Conservation (phyloP, 805 yeast genomes). For the Priceomyces melissophilus region DNA sequence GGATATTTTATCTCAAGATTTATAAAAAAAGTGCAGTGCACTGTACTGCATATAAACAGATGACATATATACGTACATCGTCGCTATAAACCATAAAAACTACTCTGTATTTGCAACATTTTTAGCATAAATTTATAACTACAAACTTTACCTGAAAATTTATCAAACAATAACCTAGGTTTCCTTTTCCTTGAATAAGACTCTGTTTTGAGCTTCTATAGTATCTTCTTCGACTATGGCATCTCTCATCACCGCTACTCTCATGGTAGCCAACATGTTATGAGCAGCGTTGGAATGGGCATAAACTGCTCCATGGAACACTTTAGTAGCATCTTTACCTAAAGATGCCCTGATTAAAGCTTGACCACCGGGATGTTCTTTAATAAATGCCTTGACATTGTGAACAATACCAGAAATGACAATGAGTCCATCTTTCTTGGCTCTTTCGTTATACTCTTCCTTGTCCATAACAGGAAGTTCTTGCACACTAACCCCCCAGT, state of each 20-base stretch:
- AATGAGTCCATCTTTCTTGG: conserved; percentile 57
- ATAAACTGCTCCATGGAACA: conserved; percentile 84
- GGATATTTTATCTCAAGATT: too few species aligned
- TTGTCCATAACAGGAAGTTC: conserved; percentile 75
- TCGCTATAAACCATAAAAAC: too few species aligned
- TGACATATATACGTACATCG: too few species aligned
- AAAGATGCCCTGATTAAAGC: conserved; percentile 65
- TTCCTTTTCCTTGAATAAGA: conserved; percentile 33
- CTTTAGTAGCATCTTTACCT: conserved; percentile 81
- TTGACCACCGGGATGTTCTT: conserved; percentile 84
- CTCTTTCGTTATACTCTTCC: conserved; percentile 50
- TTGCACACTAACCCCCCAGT: conserved; percentile 73
- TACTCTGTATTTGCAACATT: too few species aligned
- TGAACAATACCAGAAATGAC: conserved; percentile 79
- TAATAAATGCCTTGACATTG: conserved; percentile 63
- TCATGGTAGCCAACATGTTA: conserved; percentile 75
- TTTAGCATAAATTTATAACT: too few species aligned
- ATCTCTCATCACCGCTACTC: conserved; percentile 76
- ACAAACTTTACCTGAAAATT: too few species aligned
- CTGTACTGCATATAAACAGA: too few species aligned
- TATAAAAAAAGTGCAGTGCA: too few species aligned
- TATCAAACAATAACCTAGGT: neutral
- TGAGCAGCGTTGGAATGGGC: conserved; percentile 86
- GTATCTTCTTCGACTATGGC: conserved; percentile 56
- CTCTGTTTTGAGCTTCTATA: conserved; percentile 47